Conservation (phyloP, 2,329 filamentous ascomycete species). For the Coniella lustricola region DNA sequence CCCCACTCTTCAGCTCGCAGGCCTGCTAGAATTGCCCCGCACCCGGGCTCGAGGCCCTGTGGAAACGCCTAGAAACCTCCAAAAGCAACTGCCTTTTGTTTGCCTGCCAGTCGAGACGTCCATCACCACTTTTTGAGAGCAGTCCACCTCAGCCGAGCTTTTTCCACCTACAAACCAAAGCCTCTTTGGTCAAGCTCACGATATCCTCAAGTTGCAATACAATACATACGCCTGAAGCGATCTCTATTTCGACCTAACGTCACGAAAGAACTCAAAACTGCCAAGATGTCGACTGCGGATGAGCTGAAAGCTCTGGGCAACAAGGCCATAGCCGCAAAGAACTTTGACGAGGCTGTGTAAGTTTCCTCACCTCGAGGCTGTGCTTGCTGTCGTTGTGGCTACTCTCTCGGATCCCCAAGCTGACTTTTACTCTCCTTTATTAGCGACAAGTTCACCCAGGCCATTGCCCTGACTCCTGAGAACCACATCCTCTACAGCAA, state of each 20-base stretch:
- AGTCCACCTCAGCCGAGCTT: neutral
- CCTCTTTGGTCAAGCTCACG: neutral
- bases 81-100: conserved; percentile 2
- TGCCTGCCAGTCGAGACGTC: conserved; percentile 4
- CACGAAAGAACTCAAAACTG: neutral
- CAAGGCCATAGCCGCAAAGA: conserved; percentile 96
- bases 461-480: conserved; percentile 71
- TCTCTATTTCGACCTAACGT: neutral
- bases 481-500: conserved; percentile 99
- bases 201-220: neutral
- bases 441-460: conserved; percentile 90
- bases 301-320: conserved; percentile 97
- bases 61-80: conserved; percentile 16
- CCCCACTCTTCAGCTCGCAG: neutral
- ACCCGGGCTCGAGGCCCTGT: conserved; percentile 2
- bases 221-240: neutral
- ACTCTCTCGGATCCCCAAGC: neutral
- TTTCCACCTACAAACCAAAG: neutral
- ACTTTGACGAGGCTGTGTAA: conserved; percentile 93
- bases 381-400: neutral
- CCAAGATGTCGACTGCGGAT: conserved; percentile 52
- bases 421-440: conserved; percentile 6
- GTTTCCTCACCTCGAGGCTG: conserved; percentile 30
- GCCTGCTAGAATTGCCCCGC: neutral
- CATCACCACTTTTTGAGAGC: conserved; percentile 3